Evolutionary conservation across 805 yeast genomes (phyloP).

Genomic region (Sungouiella thailandica): DNA sequence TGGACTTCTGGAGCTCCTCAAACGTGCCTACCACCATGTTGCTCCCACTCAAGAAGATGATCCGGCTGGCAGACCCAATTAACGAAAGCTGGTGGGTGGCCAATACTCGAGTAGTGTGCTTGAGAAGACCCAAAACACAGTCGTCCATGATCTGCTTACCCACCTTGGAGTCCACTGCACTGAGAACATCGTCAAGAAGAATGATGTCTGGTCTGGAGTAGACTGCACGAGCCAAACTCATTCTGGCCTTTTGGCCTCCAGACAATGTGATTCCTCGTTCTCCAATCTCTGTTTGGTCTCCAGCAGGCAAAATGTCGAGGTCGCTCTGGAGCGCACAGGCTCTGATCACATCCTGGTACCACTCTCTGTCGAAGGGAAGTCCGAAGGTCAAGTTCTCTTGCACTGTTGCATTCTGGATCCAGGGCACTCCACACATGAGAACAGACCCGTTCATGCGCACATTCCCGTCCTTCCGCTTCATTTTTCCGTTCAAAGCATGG

Average conservation of each 20-base stretch:
- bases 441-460: slow-evolving; percentile 1
- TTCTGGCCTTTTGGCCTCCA: slow-evolving; percentile 11
- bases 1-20: slow-evolving; percentile 1
- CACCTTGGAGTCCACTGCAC: slow-evolving; percentile 10
- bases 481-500: slow-evolving; percentile 4
- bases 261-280: slow-evolving; percentile 10
- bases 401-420: slow-evolving; percentile 9
- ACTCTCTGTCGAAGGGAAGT: slow-evolving; percentile 1
- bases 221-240: slow-evolving; percentile 8
- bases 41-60: slow-evolving; percentile 3
- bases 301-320: slow-evolving; percentile 7
- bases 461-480: slow-evolving; percentile 2
- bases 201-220: slow-evolving; percentile 5
- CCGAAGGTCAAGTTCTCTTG: slow-evolving; percentile 5
- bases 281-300: slow-evolving; percentile 8
- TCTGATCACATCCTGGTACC: slow-evolving; percentile 4
- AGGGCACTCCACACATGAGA: slow-evolving; percentile 8
- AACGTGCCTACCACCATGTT: slow-evolving; percentile 1
- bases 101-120: slow-evolving; percentile 4
- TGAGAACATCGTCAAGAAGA: slow-evolving; percentile 8
- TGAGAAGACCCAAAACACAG: slow-evolving; percentile 4
- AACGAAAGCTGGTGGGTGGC: slow-evolving; percentile 9
- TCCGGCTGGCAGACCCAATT: slow-evolving; percentile 4
- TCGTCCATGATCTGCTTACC: slow-evolving; percentile 7
- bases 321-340: slow-evolving; percentile 6